Base-by-base conservation (phyloP, 768 basidiomycete genomes). In the Leucocoprinus birnbaumii region DNA sequence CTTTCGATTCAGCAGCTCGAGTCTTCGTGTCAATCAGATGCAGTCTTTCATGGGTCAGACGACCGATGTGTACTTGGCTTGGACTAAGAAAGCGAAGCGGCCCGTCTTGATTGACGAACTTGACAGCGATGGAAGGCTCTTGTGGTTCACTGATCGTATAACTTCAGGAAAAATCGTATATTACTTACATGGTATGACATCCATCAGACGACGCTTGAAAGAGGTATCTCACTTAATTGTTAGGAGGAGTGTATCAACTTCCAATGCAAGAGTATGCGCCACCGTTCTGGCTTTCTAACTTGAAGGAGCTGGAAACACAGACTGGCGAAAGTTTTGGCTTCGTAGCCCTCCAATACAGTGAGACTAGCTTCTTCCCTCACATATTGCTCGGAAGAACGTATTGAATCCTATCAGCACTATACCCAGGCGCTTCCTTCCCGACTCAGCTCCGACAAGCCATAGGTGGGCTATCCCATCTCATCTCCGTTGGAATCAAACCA, bases 361-460 rank as follows among this genome's bases (percentile, higher is more conserved):
- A 49, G 69, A 41, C 18, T 14, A 8, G 8, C 27, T 37, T 47
- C 31, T 19, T 31, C 38, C 11, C 35, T n/a, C 34, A 38, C 43
- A 5, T 31, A 31, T 31, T 5, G 31, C 31, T 31, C 47, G 25
- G 47, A 31, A 7, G 24, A n/a, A n/a, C n/a, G n/a, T n/a, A n/a
- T n/a, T n/a, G 27, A 34, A 31, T 25, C 34, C 55, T 26, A 1
- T 9, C 13, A 74, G 73, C 65, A 31, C 62, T 73, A 9, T 54
- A 70, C 18, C 74, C 74, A 7, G 63, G 63, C 22, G 68, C 65
- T 7, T 49, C 56, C 3, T 76, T 75, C 61, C 74, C 74, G 5
- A 67, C 63, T 0, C 73, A 68, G 31, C 65, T 74, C 5, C 62
- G 59, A 11, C 72, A 75, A 51, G 60, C 66, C 1, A 48, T 63